Evolutionary conservation across 768 basidiomycete genomes (phyloP), one percentile per base, ranked within the genome.

Genomic region (Amanita polypyramis): DNA sequence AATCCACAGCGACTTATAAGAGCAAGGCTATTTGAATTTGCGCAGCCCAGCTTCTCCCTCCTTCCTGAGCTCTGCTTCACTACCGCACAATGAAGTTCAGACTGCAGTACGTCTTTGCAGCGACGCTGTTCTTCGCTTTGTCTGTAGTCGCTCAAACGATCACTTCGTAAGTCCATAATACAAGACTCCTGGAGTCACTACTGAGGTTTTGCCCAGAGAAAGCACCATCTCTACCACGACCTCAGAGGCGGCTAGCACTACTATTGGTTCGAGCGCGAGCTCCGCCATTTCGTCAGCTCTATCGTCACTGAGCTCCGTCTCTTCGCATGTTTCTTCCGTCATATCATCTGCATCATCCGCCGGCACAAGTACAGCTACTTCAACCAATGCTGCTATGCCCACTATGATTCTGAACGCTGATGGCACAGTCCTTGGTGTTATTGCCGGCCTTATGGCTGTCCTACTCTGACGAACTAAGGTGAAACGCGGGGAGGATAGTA

Each of bases 391-490:
- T 33, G 47, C 47, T 34, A 41, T 49, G 47, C 47, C 47, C 14
- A 49, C 40, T 9, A 34, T 49, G 47, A 49, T 32, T 9, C 23
- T 49, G 47, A 49, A 41, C 23, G 39, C 39, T 21, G 47, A 49
- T 21, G 39, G 47, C 19, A 42, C 29, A 40, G 47, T 49, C 19
- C 47, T 49, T 15, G 47, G 47, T 15, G 47, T 33, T 29, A 49
- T 49, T 49, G 47, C 47, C 12, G 47, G 47, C 32, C 39, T 42
- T 41, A 49, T 49, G 47, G 47, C 47, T 33, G 37, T 49, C n/a
- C 30, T 49, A 12, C 40, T 49, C 10, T 49, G 42, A 43, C 3
- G 29, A 21, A 23, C 4, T 1, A 1, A 37, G 15, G 21, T 11
- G 12, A 21, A 29, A 23, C 14, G 25, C 20, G 6, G 35, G n/a